These are phyloP conservation scores for Pseudonitzschia multiseries DNA, from an alignment of 108 stramenopile genomes.

Conservation along the genomic window DNA sequence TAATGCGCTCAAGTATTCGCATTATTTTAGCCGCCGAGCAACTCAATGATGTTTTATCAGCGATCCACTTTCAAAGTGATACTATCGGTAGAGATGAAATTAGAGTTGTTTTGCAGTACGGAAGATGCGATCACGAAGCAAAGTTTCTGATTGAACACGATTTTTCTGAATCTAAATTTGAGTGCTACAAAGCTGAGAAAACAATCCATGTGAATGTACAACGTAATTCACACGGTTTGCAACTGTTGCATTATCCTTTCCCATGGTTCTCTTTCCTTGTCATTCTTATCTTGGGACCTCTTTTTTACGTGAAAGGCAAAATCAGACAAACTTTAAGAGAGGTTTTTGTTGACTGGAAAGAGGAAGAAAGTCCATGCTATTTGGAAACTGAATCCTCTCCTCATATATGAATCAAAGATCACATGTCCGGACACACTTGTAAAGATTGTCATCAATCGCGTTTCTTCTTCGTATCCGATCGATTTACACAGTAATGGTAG, in stretches of 20 bases:
- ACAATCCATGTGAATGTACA: conserved; percentile 21
- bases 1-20: conserved; percentile 27
- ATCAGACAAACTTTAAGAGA: background rate
- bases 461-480: too few species aligned
- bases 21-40: conserved; percentile 17
- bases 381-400: background rate
- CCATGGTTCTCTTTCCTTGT: conserved; percentile 32
- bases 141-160: conserved; percentile 12
- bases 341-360: background rate
- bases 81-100: conserved; percentile 20
- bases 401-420: too few species aligned
- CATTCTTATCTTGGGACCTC: conserved; percentile 13
- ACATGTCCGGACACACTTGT: too few species aligned
- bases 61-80: conserved; percentile 32
- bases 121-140: conserved; percentile 15
- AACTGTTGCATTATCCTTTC: conserved; percentile 18
- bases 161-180: conserved; percentile 1
- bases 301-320: conserved; percentile 3
- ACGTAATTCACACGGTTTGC: background rate
- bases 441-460: too few species aligned
- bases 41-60: conserved; percentile 13
- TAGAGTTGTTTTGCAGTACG: conserved; percentile 16
- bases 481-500: too few species aligned
- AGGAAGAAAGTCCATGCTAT: background rate
- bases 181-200: conserved; percentile 12